A percentile compares a stretch with the other conserved stretches of the same genome.
Conservation (phyloP, 2,329 filamentous ascomycete species). For the Tolypocladium inflatum region DNA sequence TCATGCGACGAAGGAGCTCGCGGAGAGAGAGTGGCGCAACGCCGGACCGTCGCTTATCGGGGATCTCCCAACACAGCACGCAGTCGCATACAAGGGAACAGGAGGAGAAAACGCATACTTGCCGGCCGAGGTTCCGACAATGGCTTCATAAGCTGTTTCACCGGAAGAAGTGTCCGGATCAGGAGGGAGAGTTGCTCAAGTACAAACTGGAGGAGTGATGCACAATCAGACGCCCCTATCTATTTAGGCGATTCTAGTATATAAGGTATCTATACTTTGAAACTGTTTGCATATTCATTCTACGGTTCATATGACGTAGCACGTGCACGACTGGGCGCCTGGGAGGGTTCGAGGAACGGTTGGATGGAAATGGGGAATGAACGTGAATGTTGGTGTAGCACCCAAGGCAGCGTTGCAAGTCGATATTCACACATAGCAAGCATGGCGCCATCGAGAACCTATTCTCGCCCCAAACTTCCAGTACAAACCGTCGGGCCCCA, state of each 20-base stretch:
- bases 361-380: no score
- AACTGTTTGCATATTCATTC: background rate
- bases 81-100: background rate
- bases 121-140: conserved; percentile 5
- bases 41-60: background rate
- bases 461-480: no score
- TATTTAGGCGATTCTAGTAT: background rate
- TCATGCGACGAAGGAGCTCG: conserved; percentile 13
- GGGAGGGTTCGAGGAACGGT: no score
- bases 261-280: background rate
- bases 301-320: no score
- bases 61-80: background rate
- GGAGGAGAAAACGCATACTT: background rate
- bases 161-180: background rate
- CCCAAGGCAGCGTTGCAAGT: no score
- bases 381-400: no score
- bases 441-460: no score
- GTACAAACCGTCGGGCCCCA: no score
- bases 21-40: conserved; percentile 3
- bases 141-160: conserved; percentile 9
- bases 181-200: background rate
- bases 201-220: background rate
- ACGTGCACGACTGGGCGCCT: no score
- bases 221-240: background rate
- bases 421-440: no score